Evolutionary conservation across 2,329 filamentous ascomycete species (phyloP).

Genomic region (Cytospora mali): DNA sequence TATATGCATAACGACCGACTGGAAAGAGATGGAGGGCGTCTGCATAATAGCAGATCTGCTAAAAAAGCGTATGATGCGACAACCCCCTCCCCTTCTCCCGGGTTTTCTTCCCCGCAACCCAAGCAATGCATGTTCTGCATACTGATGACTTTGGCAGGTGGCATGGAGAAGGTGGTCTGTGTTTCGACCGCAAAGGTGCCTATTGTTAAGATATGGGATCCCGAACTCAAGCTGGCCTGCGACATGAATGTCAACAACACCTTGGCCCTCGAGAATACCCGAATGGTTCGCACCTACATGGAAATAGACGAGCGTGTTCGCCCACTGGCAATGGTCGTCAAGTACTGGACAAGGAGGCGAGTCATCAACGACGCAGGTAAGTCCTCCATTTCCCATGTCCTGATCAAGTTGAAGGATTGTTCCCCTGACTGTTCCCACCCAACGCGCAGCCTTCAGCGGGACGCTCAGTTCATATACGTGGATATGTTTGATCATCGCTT

Average conservation of each 20-base stretch:
- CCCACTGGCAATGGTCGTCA: constrained; percentile 93
- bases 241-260: constrained; percentile 99
- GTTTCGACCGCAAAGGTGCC: constrained; percentile 94
- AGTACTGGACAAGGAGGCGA: constrained; percentile 92
- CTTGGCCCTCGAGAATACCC: constrained; percentile 89
- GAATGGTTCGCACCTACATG: constrained; percentile 97
- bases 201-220: constrained; percentile 99
- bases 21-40: constrained; percentile 84
- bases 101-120: neutral
- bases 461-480: constrained; percentile 98
- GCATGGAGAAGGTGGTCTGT: constrained; percentile 95
- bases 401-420: neutral
- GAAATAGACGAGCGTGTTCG: constrained; percentile 89
- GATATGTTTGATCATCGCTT: constrained; percentile 98
- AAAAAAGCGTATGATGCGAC: constrained; percentile 69
- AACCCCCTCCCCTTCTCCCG: neutral
- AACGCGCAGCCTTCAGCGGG: constrained; percentile 74
- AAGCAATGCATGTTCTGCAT: neutral
- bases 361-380: constrained; percentile 95
- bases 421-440: constrained; percentile 20
- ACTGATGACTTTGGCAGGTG: constrained; percentile 61
- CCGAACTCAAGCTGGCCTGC: constrained; percentile 83
- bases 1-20: constrained; percentile 92
- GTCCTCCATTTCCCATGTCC: constrained; percentile 37
- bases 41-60: constrained; percentile 88